Conservation (phyloP, 2,329 filamentous ascomycete genomes). For the Exserohilum turcica region DNA sequence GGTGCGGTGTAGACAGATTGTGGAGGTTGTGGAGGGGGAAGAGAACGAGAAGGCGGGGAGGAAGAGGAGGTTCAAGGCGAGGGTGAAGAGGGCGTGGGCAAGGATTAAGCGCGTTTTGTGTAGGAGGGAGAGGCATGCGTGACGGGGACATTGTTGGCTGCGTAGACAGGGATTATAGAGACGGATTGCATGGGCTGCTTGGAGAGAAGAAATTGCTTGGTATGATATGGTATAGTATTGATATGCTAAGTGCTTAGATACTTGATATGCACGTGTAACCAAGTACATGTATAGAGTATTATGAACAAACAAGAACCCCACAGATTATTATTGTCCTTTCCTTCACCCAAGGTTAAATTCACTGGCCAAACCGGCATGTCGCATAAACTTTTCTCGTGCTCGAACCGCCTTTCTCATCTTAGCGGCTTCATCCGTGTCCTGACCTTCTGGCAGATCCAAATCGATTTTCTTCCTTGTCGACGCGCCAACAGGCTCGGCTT, state of each 20-base stretch:
- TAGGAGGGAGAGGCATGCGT: background rate
- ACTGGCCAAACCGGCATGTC: conserved; percentile 60
- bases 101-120: background rate
- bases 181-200: no score
- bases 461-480: conserved; percentile 29
- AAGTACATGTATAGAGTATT: no score
- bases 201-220: no score
- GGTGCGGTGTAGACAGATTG: background rate
- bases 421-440: conserved; percentile 63
- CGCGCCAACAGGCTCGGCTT: conserved; percentile 30
- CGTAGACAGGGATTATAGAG: no score
- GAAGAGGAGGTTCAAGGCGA: background rate
- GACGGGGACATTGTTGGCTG: no score
- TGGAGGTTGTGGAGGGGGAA: background rate
- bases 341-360: conserved; percentile 71
- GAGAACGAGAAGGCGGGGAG: background rate
- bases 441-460: conserved; percentile 45
- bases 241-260: no score
- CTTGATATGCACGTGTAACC: background rate
- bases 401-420: conserved; percentile 65
- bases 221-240: no score
- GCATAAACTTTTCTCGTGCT: conserved; percentile 52
- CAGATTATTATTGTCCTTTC: no score
- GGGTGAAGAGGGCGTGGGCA: background rate
- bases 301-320: background rate